Conservation (phyloP, 805 yeast genomes). For the Lipomyces oligophaga region DNA sequence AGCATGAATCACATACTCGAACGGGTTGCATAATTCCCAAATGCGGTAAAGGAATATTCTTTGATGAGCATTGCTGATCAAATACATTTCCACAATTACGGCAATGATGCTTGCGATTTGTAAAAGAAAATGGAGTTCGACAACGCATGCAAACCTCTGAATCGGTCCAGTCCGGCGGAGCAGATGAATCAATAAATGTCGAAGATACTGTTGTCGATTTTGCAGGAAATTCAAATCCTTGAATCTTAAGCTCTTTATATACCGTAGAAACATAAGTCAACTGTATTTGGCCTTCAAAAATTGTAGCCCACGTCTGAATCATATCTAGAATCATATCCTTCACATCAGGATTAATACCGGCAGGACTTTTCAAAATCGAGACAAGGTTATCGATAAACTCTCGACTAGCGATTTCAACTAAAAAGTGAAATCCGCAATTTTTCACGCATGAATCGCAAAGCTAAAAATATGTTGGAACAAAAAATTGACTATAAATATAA, state of each 20-base stretch:
- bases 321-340: conserved; percentile 57
- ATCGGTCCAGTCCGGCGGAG: conserved; percentile 98
- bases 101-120: conserved; percentile 93
- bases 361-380: conserved; percentile 39
- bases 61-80: conserved; percentile 79
- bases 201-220: conserved; percentile 16
- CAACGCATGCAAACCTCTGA: conserved; percentile 94
- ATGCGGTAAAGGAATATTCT: conserved; percentile 66
- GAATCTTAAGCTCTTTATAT: conserved; percentile 55
- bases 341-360: conserved; percentile 49
- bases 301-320: conserved; percentile 72
- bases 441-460: conserved; percentile 83
- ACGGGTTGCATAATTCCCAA: conserved; percentile 86
- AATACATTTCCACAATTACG: conserved; percentile 95
- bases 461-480: conserved; percentile 39
- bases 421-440: conserved; percentile 85
- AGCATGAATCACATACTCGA: conserved; percentile 90
- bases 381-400: conserved; percentile 82
- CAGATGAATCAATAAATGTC: conserved; percentile 73
- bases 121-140: conserved; percentile 69
- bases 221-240: conserved; percentile 45
- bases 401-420: conserved; percentile 70
- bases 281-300: conserved; percentile 65
- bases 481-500: not conserved
- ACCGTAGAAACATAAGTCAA: conserved; percentile 60